phyloP scores from a whole-genome alignment of 2,329 filamentous ascomycete genomes.

The Byssochlamys sp. region DNA sequence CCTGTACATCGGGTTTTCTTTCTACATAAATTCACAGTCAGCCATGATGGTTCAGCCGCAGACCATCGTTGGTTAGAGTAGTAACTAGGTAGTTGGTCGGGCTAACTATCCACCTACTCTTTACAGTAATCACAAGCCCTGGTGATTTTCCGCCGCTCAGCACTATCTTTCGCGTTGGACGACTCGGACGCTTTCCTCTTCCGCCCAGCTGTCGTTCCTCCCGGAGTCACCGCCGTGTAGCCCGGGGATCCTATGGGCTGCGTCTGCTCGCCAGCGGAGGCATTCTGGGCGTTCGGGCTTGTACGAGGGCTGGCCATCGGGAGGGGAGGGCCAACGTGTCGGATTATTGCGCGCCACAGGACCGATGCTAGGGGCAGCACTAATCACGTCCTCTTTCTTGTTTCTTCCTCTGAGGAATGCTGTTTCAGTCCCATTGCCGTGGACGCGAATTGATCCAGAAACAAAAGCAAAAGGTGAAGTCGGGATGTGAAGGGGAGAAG shows the following conservation, averaged over 20 bases:
- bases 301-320: neutral
- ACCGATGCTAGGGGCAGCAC: neutral
- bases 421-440: neutral
- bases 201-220: slow-evolving; percentile 5
- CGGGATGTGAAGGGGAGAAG: neutral
- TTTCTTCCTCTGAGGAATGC: neutral
- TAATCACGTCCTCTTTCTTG: neutral
- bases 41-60: neutral
- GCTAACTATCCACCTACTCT: slow-evolving; percentile 6
- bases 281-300: neutral
- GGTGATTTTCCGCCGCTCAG: slow-evolving; percentile 27
- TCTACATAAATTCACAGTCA: slow-evolving; percentile 2
- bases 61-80: neutral
- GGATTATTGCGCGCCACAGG: neutral
- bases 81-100: neutral
- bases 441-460: neutral
- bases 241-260: neutral
- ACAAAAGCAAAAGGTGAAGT: neutral
- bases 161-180: slow-evolving; percentile 10
- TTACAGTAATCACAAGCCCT: slow-evolving; percentile 32
- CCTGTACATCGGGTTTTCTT: slow-evolving; percentile 32
- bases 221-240: neutral
- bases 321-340: slow-evolving; percentile 3
- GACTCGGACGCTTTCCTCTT: slow-evolving; percentile 23
- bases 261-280: neutral